Evolutionary conservation across 208 protist genomes (phyloP), one percentile per base, ranked within the genome.

Genomic region (Balamuthia mandrillaris): DNA sequence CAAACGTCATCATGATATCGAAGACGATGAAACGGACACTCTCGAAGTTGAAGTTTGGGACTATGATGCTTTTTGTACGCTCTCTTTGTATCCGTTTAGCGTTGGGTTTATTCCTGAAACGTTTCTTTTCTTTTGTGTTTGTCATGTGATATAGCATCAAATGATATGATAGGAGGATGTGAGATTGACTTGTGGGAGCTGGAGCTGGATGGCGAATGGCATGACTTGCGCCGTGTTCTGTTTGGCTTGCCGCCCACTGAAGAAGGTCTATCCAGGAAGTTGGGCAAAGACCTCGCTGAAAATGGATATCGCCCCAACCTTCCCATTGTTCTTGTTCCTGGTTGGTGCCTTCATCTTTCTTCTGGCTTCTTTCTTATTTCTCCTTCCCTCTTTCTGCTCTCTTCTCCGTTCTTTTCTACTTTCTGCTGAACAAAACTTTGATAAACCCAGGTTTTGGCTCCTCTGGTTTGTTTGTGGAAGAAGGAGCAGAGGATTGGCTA

Each of bases 291-390:
- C 41, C 45, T 84, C 33, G 42, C 78, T 5, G 14, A 21, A 2
- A 51, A 84, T 21, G 78, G 78, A 6, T 51, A 61, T 18, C 49
- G 49, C 1, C 78, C 78, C 45, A 54, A 54, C 35, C 56, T 45
- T 24, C 78, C 78, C 2, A 72, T 84, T 39, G 39, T 84, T 4
- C 61, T 84, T 37, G 31, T 84, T 10, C 78, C 78, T 16, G 78
- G 79, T 74, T 37, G n/a, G n/a, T 24, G 14, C 49, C 61, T 45
- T 42, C 66, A 77, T 60, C 16, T 60, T 70, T 2, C 49, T 54
- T 3, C 31, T 14, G 3, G 14, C 14, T 37, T 61, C 24, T 31
- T 1, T 12, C 21, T 21, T 77, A 14, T 77, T 24, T 29, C 10
- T 10, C 10, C 56, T 63, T 9, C 47, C 21, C 63, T 33, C 18